Conservation (phyloP, 192 early-diverging fungal species). For the Coemansia sp. region DNA sequence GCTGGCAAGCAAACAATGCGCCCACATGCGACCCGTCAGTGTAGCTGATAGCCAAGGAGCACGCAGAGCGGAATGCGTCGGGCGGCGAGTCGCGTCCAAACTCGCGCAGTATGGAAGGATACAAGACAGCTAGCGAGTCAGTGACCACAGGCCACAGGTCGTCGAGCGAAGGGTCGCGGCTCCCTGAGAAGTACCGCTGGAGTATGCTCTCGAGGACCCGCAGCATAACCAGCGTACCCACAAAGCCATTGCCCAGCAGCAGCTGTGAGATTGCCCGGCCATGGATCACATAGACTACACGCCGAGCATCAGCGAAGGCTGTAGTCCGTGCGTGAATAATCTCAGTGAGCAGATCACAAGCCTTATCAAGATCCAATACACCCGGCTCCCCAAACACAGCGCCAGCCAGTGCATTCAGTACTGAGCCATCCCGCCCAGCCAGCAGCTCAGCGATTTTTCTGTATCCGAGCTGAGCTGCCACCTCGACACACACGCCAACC, state of each 20-base stretch:
- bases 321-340: background rate
- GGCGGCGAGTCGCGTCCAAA: conserved; percentile 14
- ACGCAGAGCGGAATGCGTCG: conserved; percentile 12
- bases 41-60: conserved; percentile 9
- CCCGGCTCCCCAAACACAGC: background rate
- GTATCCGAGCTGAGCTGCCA: background rate
- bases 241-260: no score
- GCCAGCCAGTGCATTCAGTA: background rate
- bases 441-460: background rate
- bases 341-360: background rate
- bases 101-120: conserved; percentile 10
- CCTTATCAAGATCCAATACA: background rate
- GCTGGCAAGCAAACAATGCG: conserved; percentile 20
- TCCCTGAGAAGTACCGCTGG: conserved; percentile 6
- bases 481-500: conserved; percentile 1
- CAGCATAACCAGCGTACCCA: background rate
- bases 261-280: background rate
- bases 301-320: background rate
- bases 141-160: conserved; percentile 11
- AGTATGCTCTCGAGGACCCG: conserved; percentile 1
- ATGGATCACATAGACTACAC: conserved; percentile 2
- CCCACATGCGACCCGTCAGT: background rate
- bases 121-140: conserved; percentile 21
- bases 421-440: background rate
- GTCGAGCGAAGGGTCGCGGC: background rate